These are phyloP conservation scores for Cladosporium oxysporum DNA, from an alignment of 2,329 filamentous ascomycete genomes.

Conservation along the genomic window DNA sequence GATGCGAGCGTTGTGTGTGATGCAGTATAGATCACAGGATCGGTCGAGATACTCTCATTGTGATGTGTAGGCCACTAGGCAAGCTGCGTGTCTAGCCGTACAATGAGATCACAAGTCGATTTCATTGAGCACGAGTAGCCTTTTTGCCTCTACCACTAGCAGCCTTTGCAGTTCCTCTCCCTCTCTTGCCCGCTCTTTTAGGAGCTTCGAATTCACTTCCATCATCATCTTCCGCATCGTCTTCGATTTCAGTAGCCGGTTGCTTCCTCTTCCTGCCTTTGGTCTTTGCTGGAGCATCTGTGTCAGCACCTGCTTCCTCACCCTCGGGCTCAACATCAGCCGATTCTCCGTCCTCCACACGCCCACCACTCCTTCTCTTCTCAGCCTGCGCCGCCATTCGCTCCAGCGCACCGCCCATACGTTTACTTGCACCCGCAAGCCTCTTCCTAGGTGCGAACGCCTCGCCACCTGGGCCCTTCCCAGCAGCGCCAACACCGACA, in stretches of 20 bases:
- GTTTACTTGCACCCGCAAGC: slow-evolving; percentile 63
- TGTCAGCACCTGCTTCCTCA: background rate
- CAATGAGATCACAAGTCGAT: too few relatives aligned
- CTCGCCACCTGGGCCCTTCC: slow-evolving; percentile 44
- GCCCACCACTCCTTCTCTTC: slow-evolving; percentile 25
- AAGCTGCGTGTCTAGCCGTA: too few relatives aligned
- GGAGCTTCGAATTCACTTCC: slow-evolving; percentile 26
- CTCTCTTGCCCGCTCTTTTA: too few relatives aligned
- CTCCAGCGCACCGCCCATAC: slow-evolving; percentile 74
- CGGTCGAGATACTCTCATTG: too few relatives aligned
- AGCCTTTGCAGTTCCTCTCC: slow-evolving; percentile 20
- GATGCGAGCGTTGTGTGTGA: too few relatives aligned
- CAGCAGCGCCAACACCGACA: slow-evolving; percentile 64
- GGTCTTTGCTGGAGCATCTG: background rate
- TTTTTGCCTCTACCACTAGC: slow-evolving; percentile 18
- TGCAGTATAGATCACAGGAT: too few relatives aligned
- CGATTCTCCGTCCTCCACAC: slow-evolving; percentile 10
- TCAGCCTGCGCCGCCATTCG: slow-evolving; percentile 61
- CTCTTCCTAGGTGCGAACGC: slow-evolving; percentile 71
- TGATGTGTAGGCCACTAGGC: too few relatives aligned
- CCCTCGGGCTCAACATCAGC: slow-evolving; percentile 6
- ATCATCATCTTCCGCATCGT: slow-evolving; percentile 19
- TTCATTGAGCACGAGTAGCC: slow-evolving; percentile 9
- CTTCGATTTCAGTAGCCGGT: background rate
- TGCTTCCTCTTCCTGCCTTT: slow-evolving; percentile 13